Evolutionary conservation across 768 basidiomycete species (phyloP).

Genomic region (Podaxis mareebaensis): DNA sequence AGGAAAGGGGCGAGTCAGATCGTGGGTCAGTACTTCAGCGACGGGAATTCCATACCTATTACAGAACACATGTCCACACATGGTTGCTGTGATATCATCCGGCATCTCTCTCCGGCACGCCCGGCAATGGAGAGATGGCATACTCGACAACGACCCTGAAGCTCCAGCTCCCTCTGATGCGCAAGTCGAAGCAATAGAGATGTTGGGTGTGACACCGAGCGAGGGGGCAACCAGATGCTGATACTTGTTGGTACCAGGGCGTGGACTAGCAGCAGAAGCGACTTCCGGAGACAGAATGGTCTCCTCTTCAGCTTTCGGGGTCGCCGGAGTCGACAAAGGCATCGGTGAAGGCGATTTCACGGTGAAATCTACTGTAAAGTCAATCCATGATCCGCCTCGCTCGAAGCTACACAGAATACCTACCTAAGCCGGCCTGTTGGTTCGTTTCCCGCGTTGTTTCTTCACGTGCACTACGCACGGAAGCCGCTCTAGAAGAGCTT

Average conservation of each 20-base stretch:
- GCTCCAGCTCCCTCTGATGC: conserved; percentile 10
- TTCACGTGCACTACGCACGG: not conserved
- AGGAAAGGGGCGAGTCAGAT: not conserved
- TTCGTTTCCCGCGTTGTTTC: not conserved
- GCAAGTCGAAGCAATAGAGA: conserved; percentile 8
- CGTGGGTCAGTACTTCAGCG: not conserved
- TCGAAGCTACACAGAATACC: not conserved
- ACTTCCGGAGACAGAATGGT: not conserved
- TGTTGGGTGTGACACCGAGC: conserved; percentile 12
- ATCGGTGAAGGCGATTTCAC: conserved; percentile 9
- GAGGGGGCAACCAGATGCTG: conserved; percentile 3
- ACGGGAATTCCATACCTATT: conserved; percentile 38
- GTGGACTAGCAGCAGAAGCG: not conserved
- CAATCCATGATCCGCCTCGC: not conserved
- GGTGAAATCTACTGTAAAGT: not conserved
- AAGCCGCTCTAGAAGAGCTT: conserved; percentile 6
- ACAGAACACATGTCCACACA: conserved; percentile 68
- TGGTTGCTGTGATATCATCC: conserved; percentile 54
- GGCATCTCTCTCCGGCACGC: conserved; percentile 49
- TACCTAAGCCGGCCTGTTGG: conserved; percentile 1
- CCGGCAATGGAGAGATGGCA: conserved; percentile 46
- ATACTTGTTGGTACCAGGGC: not conserved
- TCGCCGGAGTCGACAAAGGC: not conserved
- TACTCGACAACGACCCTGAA: conserved; percentile 14
- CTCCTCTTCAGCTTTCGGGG: conserved; percentile 8